Evolutionary conservation across 1,284 basidiomycete species (phyloP), one percentile per base, ranked within the genome.

Genomic region (Cryptococcus sp.): DNA sequence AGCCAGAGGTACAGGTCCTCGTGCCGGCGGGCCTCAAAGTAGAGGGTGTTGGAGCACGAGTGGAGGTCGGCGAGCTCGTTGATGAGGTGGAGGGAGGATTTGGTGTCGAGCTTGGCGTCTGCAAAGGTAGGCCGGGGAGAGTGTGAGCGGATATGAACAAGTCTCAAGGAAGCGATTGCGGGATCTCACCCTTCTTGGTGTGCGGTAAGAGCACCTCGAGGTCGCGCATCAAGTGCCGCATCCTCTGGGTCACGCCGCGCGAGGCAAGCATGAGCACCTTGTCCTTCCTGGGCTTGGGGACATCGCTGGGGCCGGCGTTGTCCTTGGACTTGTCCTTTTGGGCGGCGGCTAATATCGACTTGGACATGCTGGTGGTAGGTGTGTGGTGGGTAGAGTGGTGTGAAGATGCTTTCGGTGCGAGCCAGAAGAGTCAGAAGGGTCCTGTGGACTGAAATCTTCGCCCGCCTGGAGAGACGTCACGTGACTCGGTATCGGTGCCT

Each of bases 1-100:
- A 93, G 88, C 96, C 96, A 99, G 63, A 98, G 79, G 73, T 98
- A 99, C 47, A 99, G 82, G 71, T 98, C 96, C 73, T 96, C 91
- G 70, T 96, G 91, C 55, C 93, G 81, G 44, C 96, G 85, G 13
- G 93, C 92, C 79, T 99, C 96, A 73, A 99, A 96, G 80, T 97
- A 99, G 24, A 99, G 82, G 1, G 94, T 84, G 71, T 98, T 98
- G 79, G 97, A 97, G 80, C 96, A 99, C 72, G 95, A 97, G 78
- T 97, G 87, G 38, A 99, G 84, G 78, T 98, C 96, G 36, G 96
- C 92, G 20, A 99, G 85, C 79, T 98, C 96, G 56, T 97, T 97
- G 48, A 99, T 82, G 46, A 98, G 85, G 64, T 91, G 84, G 0
- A 98, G 82, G 62, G 97, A 91, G 55, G 91, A 94, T 80, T 98